Percentiles rank a stretch among this genome's conserved stretches.
phyloP scores from a whole-genome alignment of 1,139 yeast species.

The Saccharomyces hybrid region DNA sequence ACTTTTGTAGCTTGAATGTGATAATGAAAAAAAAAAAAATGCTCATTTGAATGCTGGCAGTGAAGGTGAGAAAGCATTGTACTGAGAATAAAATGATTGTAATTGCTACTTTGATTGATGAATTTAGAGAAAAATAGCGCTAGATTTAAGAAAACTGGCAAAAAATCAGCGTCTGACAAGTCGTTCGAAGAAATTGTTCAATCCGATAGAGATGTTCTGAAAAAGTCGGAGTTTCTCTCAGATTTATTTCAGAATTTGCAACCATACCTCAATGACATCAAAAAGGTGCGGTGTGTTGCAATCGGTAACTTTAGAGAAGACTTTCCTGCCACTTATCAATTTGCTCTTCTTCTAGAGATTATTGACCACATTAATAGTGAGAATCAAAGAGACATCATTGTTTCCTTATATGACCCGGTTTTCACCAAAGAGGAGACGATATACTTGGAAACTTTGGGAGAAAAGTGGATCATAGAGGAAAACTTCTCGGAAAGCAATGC shows the following conservation, averaged over 20 bases:
- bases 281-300: conserved; percentile 56
- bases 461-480: conserved; percentile 23
- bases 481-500: conserved; percentile 10
- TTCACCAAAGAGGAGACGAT: conserved; percentile 41
- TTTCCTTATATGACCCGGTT: conserved; percentile 60
- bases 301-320: conserved; percentile 59
- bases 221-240: conserved; percentile 26
- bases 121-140: not conserved
- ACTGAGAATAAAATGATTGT: not conserved
- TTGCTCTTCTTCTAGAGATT: conserved; percentile 46
- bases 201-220: conserved; percentile 14
- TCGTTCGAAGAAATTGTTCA: conserved; percentile 5
- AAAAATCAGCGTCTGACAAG: conserved; percentile 2
- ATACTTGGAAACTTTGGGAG: conserved; percentile 26
- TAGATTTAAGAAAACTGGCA: not conserved
- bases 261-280: conserved; percentile 10
- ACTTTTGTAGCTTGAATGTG: not conserved
- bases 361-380: conserved; percentile 18
- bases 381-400: conserved; percentile 13
- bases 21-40: not conserved
- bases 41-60: not conserved
- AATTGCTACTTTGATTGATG: not conserved
- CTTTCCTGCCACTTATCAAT: conserved; percentile 53
- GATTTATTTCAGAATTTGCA: conserved; percentile 19
- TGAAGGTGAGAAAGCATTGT: not conserved